phyloP scores from a whole-genome alignment of 108 stramenopile species.

The Conticribra weissflogii region DNA sequence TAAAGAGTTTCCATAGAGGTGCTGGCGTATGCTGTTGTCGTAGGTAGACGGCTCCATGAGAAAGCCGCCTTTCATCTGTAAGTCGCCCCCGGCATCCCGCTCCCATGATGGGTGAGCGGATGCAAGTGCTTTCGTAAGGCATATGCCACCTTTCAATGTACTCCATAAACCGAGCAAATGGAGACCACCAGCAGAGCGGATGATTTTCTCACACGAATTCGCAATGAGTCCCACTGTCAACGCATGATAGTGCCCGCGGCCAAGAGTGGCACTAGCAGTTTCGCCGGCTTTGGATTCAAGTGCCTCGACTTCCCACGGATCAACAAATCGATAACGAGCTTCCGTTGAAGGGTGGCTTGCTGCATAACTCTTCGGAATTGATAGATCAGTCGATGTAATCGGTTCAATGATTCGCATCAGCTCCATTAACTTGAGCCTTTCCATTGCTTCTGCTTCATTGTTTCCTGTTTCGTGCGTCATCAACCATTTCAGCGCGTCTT shows the following conservation, averaged over 20 bases:
- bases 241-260: conserved; percentile 63
- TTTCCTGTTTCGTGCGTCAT: conserved; percentile 56
- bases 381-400: conserved; percentile 57
- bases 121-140: conserved; percentile 77
- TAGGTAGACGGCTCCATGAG: conserved; percentile 67
- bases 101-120: conserved; percentile 89
- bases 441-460: conserved; percentile 59
- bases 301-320: conserved; percentile 91
- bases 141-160: conserved; percentile 62
- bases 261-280: conserved; percentile 71
- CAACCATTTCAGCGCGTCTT: conserved; percentile 77
- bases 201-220: conserved; percentile 59
- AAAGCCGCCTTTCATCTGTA: conserved; percentile 61
- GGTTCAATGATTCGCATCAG: conserved; percentile 73
- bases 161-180: conserved; percentile 78
- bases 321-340: conserved; percentile 82
- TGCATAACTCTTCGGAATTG: conserved; percentile 40
- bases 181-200: conserved; percentile 64
- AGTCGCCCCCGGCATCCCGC: conserved; percentile 77
- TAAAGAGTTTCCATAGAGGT: conserved; percentile 83
- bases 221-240: conserved; percentile 68
- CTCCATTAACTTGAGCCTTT: conserved; percentile 70
- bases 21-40: conserved; percentile 77
- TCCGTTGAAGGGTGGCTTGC: conserved; percentile 44
- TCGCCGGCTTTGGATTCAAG: conserved; percentile 77